Evolutionary conservation across 257 asterid genomes (phyloP), one percentile per base, ranked within the genome.

Genomic region (Leptodermis oblonga): DNA sequence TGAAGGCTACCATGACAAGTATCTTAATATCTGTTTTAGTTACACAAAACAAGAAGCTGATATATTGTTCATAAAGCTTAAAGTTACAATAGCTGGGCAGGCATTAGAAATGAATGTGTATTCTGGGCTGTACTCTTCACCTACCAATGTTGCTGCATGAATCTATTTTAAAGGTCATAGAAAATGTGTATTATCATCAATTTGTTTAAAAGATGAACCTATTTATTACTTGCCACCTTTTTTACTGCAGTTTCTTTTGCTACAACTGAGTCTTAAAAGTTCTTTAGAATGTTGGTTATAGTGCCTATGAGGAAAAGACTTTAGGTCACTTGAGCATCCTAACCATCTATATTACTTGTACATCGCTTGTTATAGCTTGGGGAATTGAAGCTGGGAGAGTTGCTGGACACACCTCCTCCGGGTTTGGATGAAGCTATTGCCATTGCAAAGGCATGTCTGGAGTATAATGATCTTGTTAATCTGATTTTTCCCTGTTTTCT

Each of bases 391-490:
- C 92, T 94, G 71, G 99, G 97, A 70, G 97, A 94, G 82, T 86
- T 94, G 80, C 90, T 94, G 85, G 97, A 91, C 83, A 91, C 99
- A 34, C 97, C 99, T 73, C 99, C 99, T 73, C 99, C 97, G 61
- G 99, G 99, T 68, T 77, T 94, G 53, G 99, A 94, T 77, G 97
- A 94, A 83, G 97, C 99, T 63, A 91, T 94, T 76, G 99, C 99
- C 58, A 91, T 94, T 82, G 87, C 97, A 36, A 94, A 94, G 97
- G 99, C 82, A 86, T 65, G 88, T 51, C 34, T 64, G 31, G 20
- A 36, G 42, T 33, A 33, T 36, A 17, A 70, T 41, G 43, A 52
- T 31, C 31, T 22, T 67, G 41, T 48, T 62, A 5, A 77, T 51
- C 53, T 68, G 54, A 4, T 61, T 33, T 8, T 36, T 33, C 11